Conservation (phyloP, 2,329 filamentous ascomycete species). For the Cadophora gregata region DNA sequence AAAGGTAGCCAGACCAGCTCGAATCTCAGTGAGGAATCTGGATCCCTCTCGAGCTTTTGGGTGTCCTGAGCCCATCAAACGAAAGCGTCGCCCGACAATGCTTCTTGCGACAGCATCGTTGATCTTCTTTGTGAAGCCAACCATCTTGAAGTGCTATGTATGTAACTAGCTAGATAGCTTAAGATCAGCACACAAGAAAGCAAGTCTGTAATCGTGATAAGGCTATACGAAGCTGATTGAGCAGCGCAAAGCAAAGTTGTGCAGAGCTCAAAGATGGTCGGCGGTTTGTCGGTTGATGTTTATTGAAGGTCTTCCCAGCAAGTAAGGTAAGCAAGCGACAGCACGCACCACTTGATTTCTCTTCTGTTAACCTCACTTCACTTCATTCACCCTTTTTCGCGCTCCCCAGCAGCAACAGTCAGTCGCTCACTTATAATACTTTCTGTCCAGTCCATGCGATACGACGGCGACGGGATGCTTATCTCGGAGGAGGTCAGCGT, state of each 20-base stretch:
- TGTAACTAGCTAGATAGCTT: neutral
- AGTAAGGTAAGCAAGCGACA: neutral
- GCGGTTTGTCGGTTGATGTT: neutral
- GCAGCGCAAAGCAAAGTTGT: neutral
- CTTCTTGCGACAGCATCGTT: constrained; percentile 61
- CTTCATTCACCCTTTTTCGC: neutral
- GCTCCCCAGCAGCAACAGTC: too few relatives aligned
- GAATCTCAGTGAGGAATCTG: constrained; percentile 82
- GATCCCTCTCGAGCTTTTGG: constrained; percentile 61
- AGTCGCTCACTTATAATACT: constrained; percentile 17
- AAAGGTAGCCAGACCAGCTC: constrained; percentile 80
- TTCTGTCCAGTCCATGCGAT: too few relatives aligned
- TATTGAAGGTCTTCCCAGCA: neutral
- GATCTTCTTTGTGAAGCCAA: constrained; percentile 20
- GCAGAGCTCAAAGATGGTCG: neutral
- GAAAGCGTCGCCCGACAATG: constrained; percentile 74
- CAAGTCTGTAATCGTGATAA: neutral
- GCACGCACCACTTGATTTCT: neutral
- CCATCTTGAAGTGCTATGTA: constrained; percentile 23
- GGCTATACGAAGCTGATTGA: neutral
- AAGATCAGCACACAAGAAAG: neutral
- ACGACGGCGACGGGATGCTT: constrained; percentile 16
- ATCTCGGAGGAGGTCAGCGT: neutral
- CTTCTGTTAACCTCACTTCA: neutral
- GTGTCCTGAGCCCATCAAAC: constrained; percentile 82